A percentile compares a stretch with the other conserved stretches of the same genome.
phyloP scores from a whole-genome alignment of 768 basidiomycete species.

The Chlorophyllum brunneum region DNA sequence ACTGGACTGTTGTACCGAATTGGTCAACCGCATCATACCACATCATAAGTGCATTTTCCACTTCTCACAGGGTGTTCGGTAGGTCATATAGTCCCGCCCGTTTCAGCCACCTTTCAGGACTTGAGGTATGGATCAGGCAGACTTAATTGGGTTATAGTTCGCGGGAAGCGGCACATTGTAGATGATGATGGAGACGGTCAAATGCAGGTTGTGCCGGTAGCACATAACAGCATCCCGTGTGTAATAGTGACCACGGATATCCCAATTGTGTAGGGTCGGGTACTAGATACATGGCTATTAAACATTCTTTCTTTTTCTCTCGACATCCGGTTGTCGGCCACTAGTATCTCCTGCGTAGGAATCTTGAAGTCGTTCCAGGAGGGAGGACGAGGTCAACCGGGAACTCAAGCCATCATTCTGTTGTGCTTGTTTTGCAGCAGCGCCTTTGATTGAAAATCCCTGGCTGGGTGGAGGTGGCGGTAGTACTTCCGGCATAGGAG shows the following conservation, averaged over 20 bases:
- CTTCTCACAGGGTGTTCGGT: no score
- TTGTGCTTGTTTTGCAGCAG: conserved; percentile 10
- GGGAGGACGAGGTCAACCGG: conserved; percentile 8
- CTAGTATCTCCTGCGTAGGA: neutral
- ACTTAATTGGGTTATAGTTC: no score
- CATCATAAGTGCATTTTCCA: no score
- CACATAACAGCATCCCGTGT: neutral
- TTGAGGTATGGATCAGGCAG: no score
- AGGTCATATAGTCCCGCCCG: no score
- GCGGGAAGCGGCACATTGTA: no score
- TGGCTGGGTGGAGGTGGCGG: conserved; percentile 1
- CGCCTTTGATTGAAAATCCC: conserved; percentile 18
- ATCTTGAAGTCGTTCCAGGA: conserved; percentile 16
- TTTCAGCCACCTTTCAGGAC: no score
- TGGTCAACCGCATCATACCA: no score
- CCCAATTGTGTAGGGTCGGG: no score
- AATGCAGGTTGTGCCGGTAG: no score
- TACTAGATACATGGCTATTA: neutral
- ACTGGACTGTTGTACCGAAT: no score
- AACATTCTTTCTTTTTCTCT: conserved; percentile 10
- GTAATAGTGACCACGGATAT: neutral
- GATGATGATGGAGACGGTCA: no score
- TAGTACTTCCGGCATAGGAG: conserved; percentile 1
- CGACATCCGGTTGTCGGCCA: neutral
- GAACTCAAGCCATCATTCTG: neutral